These are phyloP conservation scores for Camillea tinctor DNA, from an alignment of 2,329 filamentous ascomycete species.

Conservation along the genomic window DNA sequence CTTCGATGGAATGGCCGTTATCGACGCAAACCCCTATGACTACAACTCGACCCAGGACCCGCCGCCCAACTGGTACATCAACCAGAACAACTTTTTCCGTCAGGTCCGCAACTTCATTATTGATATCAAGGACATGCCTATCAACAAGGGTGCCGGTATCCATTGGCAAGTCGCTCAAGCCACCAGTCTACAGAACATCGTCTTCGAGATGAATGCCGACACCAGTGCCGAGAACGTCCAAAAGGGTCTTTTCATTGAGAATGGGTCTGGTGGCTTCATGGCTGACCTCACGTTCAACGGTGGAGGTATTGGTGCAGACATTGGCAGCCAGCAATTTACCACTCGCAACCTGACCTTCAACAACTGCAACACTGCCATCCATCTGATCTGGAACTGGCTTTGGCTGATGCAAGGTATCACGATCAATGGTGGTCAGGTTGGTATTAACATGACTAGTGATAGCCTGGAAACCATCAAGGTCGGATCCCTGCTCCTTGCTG, in stretches of 20 bases:
- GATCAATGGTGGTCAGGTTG: constrained; percentile 73
- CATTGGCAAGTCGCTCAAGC: constrained; percentile 88
- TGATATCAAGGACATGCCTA: constrained; percentile 67
- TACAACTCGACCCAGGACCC: constrained; percentile 37
- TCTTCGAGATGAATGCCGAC: constrained; percentile 74
- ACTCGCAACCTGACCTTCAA: constrained; percentile 81
- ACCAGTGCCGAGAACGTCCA: constrained; percentile 64
- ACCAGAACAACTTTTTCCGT: constrained; percentile 83
- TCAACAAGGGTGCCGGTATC: constrained; percentile 64
- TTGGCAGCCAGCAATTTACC: constrained; percentile 87
- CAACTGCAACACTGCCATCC: constrained; percentile 77
- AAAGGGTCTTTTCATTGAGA: constrained; percentile 81
- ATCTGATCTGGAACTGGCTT: constrained; percentile 90
- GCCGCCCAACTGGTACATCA: constrained; percentile 74
- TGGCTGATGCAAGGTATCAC: constrained; percentile 76
- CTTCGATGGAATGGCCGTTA: constrained; percentile 83
- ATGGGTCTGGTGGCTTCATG: constrained; percentile 82
- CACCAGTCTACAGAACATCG: constrained; percentile 76
- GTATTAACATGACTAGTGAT: constrained; percentile 74
- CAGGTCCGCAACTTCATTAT: constrained; percentile 80
- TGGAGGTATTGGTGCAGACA: constrained; percentile 72
- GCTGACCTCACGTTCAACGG: constrained; percentile 81
- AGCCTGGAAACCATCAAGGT: constrained; percentile 67
- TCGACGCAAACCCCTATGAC: constrained; percentile 83
- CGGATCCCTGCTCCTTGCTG: constrained; percentile 79